Conservation (phyloP, 2,329 filamentous ascomycete genomes). For the Annulohypoxylon truncatum region DNA sequence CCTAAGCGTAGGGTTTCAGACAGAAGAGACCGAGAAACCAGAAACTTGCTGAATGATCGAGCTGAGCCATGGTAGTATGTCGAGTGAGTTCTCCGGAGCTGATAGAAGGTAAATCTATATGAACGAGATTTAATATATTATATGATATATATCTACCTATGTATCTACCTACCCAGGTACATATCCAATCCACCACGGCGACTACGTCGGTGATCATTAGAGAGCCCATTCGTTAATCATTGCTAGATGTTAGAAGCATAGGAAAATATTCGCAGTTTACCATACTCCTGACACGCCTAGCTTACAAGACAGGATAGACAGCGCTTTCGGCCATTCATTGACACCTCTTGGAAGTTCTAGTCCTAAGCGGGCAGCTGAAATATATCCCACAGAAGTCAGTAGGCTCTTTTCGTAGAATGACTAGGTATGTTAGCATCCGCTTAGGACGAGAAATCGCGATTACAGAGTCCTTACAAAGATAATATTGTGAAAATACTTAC, state of each 20-base stretch:
- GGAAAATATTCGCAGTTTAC: neutral
- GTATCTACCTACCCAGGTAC: neutral
- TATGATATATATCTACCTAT: neutral
- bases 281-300: neutral
- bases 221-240: neutral
- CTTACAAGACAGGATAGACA: conserved; percentile 1
- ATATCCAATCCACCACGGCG: neutral
- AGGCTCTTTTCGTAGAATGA: no score
- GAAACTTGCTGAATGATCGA: neutral
- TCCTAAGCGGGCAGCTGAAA: neutral
- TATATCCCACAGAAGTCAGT: neutral
- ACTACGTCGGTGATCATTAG: neutral
- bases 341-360: neutral
- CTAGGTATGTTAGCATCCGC: no score
- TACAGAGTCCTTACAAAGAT: neutral
- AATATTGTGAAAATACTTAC: neutral
- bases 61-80: conserved; percentile 1
- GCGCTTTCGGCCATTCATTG: neutral
- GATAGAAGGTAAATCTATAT: neutral
- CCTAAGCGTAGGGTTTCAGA: neutral
- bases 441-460: neutral
- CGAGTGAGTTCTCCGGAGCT: neutral
- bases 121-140: neutral
- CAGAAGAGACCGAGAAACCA: neutral
- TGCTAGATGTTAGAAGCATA: neutral